Evolutionary conservation across 139 green algal species (phyloP), one percentile per base, ranked within the genome.

Genomic region (Chloropicon primus): DNA sequence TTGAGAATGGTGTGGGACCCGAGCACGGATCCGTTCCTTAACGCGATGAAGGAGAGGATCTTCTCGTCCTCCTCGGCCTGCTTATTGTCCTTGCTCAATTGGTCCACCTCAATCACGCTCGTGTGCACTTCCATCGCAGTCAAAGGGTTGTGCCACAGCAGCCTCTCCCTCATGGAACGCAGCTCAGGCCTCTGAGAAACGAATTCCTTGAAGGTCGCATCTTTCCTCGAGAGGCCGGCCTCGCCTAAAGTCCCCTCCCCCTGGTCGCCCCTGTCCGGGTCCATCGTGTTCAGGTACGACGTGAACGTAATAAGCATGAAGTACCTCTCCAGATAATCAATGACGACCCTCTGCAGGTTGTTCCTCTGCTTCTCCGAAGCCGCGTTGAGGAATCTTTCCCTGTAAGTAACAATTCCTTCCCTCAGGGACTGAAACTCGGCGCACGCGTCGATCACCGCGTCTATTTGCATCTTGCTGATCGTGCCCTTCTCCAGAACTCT

Each of bases 1-100:
- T 97, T 98, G 22, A 98, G 86, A 27, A 97, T 93, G 54, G 93
- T 95, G 79, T 86, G 84, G 77, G 80, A 74, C 0, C 90, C 89
- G 29, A 96, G 87, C 71, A 96, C 90, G 0, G 82, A 83, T 1
- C 91, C 89, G 22, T 22, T 74, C 1, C 92, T 84, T 26, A 82
- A 74, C 25, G 85, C 82, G 1, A 92, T 76, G 22, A 91, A 62
- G 10, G 5, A 5, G 10, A 62, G 41, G 41, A 62, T 62, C 10
- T 17, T 17, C 41, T 62, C 41, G 41, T 62, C 41, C 41, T 17
- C 41, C 41, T 62, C 41, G 41, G 10, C 41, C 41, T 62, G 41
- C 10, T 62, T 62, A 5, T 17, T 5, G 41, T 62, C 3, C 27
- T 22, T 72, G 0, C 25, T 28, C 74, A 54, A n/a, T 72, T 74